A percentile compares a stretch with the other conserved stretches of the same genome.
Evolutionary conservation across 352 stramenopile species (phyloP).

Genomic region (Pythium vanterpoolii): DNA sequence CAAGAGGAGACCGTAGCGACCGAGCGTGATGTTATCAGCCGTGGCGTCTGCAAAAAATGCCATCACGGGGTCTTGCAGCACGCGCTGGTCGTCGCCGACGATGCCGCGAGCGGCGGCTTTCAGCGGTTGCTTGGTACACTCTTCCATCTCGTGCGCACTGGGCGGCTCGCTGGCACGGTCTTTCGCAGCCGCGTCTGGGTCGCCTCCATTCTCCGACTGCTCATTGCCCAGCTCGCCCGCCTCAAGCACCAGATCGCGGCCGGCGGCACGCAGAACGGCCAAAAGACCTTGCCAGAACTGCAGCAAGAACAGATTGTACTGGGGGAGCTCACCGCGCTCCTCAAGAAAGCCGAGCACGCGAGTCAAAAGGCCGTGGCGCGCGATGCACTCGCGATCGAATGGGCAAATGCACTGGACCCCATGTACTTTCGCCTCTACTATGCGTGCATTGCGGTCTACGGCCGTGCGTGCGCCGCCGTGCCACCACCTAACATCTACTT

Average conservation of each 20-base stretch:
- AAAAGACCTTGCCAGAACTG: slow-evolving; percentile 49
- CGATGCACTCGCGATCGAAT: slow-evolving; percentile 56
- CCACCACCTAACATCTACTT: slow-evolving; percentile 58
- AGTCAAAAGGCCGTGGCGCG: slow-evolving; percentile 40
- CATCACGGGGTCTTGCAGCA: slow-evolving; percentile 73
- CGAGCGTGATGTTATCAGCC: slow-evolving; percentile 30
- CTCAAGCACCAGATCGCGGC: slow-evolving; percentile 49
- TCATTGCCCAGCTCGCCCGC: slow-evolving; percentile 43
- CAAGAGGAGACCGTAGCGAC: slow-evolving; percentile 21
- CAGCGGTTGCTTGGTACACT: slow-evolving; percentile 59
- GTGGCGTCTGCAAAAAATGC: slow-evolving; percentile 52
- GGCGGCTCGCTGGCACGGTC: slow-evolving; percentile 45
- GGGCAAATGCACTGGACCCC: slow-evolving; percentile 60
- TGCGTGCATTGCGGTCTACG: slow-evolving; percentile 64
- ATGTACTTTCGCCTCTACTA: slow-evolving; percentile 87
- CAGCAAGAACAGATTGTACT: slow-evolving; percentile 57
- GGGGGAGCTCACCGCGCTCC: slow-evolving; percentile 41
- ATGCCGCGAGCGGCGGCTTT: slow-evolving; percentile 37
- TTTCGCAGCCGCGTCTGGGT: slow-evolving; percentile 69
- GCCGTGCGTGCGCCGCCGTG: slow-evolving; percentile 55
- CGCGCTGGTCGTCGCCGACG: slow-evolving; percentile 39
- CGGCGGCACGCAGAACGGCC: slow-evolving; percentile 62
- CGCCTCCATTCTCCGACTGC: slow-evolving; percentile 40
- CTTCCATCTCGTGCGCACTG: slow-evolving; percentile 55
- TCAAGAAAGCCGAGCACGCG: slow-evolving; percentile 44